Base-by-base conservation (phyloP, 305 asterid genomes). In the Ajuga reptans region DNA sequence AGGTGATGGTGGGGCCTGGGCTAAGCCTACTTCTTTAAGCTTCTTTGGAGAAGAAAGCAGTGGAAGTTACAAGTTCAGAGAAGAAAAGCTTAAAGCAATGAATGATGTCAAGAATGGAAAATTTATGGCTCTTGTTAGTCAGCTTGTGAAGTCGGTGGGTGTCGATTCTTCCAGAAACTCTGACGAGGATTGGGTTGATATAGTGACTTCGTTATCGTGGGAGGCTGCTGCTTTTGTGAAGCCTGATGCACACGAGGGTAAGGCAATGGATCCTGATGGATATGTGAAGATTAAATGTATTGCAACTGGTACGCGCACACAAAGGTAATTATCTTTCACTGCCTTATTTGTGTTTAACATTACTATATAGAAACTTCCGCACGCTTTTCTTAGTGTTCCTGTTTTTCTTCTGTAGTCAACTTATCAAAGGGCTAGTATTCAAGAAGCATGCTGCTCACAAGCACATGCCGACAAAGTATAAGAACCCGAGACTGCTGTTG, bases 391-490 rank as follows among this genome's bases (percentile, higher is more conserved):
- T n/a, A n/a, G n/a, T n/a, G n/a, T n/a, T 69, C 67, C 36, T 64
- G 33, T 49, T 33, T 59, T 6, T n/a, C 27, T 31, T 69, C 27
- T 87, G 78, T 73, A 93, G 99, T 77, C 89, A 72, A 81, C 63
- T 93, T 51, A 75, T 93, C 67, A 91, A 85, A 74, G 99, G 99
- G 42, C 64, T 91, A 65, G 97, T 93, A 77, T 93, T 93, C 84
- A 93, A 93, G 69, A 93, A 89, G 80, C 95, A 89, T 72, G 97
- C 96, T 72, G 90, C 97, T 33, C 99, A 89, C 85, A 93, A 93
- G 71, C 99, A 84, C 79, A 93, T 93, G 99, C 92, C 91, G n/a
- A 84, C 93, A 16, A 81, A 83, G 85, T 87, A 81, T 80, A 80
- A 82, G 73, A 87, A 80, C 72, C 96, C 97, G 18, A 86, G 90